Conservation (phyloP, 805 yeast species). For the Nakazawaea siamensis region DNA sequence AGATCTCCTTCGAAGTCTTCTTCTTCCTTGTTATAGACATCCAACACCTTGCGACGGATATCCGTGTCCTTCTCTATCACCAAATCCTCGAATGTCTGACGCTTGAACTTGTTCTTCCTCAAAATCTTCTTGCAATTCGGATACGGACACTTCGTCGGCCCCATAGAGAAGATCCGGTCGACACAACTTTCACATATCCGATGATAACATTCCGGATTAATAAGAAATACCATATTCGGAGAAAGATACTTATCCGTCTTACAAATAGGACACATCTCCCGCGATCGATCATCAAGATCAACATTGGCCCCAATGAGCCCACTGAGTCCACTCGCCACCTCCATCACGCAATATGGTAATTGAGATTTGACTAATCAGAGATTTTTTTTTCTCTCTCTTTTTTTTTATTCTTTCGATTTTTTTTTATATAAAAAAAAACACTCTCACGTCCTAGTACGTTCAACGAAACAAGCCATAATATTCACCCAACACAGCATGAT, state of each 20-base stretch:
- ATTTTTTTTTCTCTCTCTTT: too few relatives aligned
- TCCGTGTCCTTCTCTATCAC: constrained; percentile 89
- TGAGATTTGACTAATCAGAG: too few relatives aligned
- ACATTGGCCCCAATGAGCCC: too few relatives aligned
- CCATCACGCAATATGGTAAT: too few relatives aligned
- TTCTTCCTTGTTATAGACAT: constrained; percentile 72
- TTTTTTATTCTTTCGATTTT: too few relatives aligned
- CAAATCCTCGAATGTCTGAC: constrained; percentile 88
- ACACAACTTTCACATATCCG: constrained; percentile 97
- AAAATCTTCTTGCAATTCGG: constrained; percentile 82
- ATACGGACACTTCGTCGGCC: constrained; percentile 97
- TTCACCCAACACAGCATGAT: constrained; percentile 3
- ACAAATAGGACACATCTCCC: constrained; percentile 95
- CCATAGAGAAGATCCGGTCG: constrained; percentile 85
- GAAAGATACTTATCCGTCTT: constrained; percentile 90
- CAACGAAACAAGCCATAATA: too few relatives aligned
- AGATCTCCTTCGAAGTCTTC: constrained; percentile 56
- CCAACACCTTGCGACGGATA: constrained; percentile 67
- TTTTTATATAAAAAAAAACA: too few relatives aligned
- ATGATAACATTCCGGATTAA: constrained; percentile 97
- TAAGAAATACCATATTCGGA: constrained; percentile 85
- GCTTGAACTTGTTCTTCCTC: constrained; percentile 82
- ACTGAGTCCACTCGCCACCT: too few relatives aligned
- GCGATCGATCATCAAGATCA: constrained; percentile 42
- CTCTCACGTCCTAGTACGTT: too few relatives aligned